phyloP scores from a whole-genome alignment of 140 eudicot species.

The Erigeron philadelphicus region DNA sequence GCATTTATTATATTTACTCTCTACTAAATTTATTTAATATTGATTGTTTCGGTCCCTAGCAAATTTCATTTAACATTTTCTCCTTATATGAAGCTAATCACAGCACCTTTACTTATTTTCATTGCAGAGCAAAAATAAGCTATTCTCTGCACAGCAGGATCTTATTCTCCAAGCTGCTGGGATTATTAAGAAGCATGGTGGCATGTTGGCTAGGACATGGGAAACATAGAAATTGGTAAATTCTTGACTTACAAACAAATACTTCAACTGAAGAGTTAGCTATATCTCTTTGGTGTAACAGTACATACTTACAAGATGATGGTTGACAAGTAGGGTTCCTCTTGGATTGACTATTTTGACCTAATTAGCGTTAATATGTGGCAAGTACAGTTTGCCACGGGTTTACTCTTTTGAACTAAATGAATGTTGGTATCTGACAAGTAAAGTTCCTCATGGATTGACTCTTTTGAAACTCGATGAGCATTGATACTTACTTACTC shows the following conservation, averaged over 20 bases:
- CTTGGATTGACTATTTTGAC: constrained; percentile 5
- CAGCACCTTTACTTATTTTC: constrained; percentile 14
- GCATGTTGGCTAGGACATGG: constrained; percentile 45
- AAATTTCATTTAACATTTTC: background rate
- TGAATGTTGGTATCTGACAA: background rate
- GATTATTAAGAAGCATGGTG: constrained; percentile 81
- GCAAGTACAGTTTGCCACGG: too few relatives aligned
- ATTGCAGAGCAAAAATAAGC: constrained; percentile 57
- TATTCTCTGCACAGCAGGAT: constrained; percentile 60
- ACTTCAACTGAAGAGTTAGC: constrained; percentile 14
- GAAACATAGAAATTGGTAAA: constrained; percentile 14
- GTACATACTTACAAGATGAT: background rate
- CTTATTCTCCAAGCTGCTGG: constrained; percentile 60
- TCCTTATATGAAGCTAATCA: background rate
- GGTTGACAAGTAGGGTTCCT: background rate
- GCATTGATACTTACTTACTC: background rate
- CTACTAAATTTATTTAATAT: background rate
- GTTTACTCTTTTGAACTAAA: background rate
- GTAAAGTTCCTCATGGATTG: background rate
- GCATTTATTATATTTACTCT: background rate
- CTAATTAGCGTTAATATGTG: background rate
- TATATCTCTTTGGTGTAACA: constrained; percentile 1
- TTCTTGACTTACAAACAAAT: constrained; percentile 16
- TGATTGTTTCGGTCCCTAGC: background rate
- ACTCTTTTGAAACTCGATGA: constrained; percentile 2